phyloP scores from a whole-genome alignment of 2,329 filamentous ascomycete species.

The Byssoonygena ceratinophila region DNA sequence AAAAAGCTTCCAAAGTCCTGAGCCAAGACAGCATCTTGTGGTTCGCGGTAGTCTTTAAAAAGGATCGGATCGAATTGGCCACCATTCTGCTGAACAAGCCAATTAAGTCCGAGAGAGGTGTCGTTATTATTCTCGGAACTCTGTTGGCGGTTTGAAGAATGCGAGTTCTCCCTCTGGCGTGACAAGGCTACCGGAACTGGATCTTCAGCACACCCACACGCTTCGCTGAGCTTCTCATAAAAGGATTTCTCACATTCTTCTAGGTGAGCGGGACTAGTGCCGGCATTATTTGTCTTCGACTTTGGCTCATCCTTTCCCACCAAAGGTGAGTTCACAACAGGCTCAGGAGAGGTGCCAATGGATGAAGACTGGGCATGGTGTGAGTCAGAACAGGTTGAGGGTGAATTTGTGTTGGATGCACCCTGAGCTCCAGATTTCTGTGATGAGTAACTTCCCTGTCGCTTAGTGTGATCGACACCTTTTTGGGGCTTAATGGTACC shows the following conservation, averaged over 20 bases:
- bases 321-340: constrained; percentile 34
- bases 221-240: constrained; percentile 36
- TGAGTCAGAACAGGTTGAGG: constrained; percentile 41
- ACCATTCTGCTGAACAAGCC: constrained; percentile 68
- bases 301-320: constrained; percentile 17
- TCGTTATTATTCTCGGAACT: constrained; percentile 12
- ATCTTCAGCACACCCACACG: constrained; percentile 38
- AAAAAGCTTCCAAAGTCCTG: constrained; percentile 61
- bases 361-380: constrained; percentile 38
- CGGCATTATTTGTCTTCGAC: neutral
- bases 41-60: constrained; percentile 85
- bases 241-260: constrained; percentile 34
- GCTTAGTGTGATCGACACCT: constrained; percentile 17
- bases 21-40: constrained; percentile 69
- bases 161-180: constrained; percentile 17
- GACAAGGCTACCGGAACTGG: constrained; percentile 32
- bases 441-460: constrained; percentile 18
- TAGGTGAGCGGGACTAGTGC: neutral
- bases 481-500: neutral
- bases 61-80: constrained; percentile 83
- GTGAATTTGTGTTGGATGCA: constrained; percentile 38
- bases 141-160: neutral
- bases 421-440: constrained; percentile 24
- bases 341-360: constrained; percentile 42
- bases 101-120: constrained; percentile 42